Conservation (phyloP, 306 rosid species). For the Rosa multiflora region DNA sequence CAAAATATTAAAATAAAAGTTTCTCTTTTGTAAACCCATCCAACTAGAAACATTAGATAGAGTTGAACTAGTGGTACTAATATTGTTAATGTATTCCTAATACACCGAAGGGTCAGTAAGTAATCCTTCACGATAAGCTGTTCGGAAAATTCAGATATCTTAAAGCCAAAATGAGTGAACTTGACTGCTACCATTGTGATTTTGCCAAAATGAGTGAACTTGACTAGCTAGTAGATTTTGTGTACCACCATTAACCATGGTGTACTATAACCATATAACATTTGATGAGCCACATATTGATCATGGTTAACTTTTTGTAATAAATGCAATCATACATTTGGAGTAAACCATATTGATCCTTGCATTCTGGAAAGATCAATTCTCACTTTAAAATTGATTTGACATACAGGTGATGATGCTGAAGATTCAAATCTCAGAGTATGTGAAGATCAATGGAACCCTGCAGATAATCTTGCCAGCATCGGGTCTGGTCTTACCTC, state of each 20-base stretch:
- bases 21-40: neutral
- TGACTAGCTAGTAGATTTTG: neutral
- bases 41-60: neutral
- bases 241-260: neutral
- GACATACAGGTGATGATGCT: slow-evolving; percentile 44
- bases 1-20: neutral
- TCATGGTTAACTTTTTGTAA: neutral
- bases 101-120: neutral
- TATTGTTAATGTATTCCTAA: neutral
- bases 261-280: neutral
- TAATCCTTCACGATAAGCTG: neutral
- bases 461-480: slow-evolving; percentile 37
- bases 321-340: neutral
- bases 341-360: neutral
- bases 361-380: neutral
- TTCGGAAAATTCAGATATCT: neutral
- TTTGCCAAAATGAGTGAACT: neutral
- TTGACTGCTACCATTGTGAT: neutral
- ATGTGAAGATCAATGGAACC: slow-evolving; percentile 55
- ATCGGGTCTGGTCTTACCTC: slow-evolving; percentile 38
- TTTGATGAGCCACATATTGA: neutral
- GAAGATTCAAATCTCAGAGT: slow-evolving; percentile 41
- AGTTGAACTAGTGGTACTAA: neutral
- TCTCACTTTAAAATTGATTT: slow-evolving; percentile 25
- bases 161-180: neutral